These are phyloP conservation scores for Aspergillus phoenicis DNA, from an alignment of 2,329 filamentous ascomycete genomes.

Conservation along the genomic window DNA sequence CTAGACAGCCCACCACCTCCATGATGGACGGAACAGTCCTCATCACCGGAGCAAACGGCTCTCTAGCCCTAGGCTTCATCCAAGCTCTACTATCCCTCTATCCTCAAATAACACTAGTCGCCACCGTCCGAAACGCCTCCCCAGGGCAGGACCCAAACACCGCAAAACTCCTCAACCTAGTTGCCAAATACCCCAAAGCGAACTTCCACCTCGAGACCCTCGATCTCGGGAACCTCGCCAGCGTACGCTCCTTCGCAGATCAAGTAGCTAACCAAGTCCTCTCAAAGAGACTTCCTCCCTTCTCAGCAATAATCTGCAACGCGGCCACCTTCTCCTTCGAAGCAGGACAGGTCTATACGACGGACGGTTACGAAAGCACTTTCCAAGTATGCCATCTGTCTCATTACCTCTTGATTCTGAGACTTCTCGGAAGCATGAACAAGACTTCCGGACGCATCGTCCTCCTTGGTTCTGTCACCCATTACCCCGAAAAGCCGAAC, in stretches of 20 bases:
- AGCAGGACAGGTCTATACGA: constrained; percentile 34
- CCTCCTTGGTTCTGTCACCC: constrained; percentile 37
- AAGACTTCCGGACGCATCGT: constrained; percentile 28
- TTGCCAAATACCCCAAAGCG: constrained; percentile 24
- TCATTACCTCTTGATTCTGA: constrained; percentile 43
- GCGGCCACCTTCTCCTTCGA: constrained; percentile 45
- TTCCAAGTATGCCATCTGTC: constrained; percentile 47
- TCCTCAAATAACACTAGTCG: constrained; percentile 26
- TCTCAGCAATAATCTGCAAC: constrained; percentile 46
- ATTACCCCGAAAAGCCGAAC: constrained; percentile 44
- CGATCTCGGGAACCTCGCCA: constrained; percentile 39
- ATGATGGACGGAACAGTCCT: constrained; percentile 30
- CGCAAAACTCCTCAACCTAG: constrained; percentile 22
- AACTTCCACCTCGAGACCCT: constrained; percentile 38
- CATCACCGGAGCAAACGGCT: constrained; percentile 37
- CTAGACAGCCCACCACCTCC: neutral
- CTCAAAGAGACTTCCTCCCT: constrained; percentile 31
- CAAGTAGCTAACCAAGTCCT: constrained; percentile 29
- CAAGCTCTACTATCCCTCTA: constrained; percentile 28
- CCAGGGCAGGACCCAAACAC: constrained; percentile 31
- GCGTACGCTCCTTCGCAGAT: constrained; percentile 40
- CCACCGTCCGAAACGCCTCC: constrained; percentile 36
- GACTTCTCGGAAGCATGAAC: constrained; percentile 35
- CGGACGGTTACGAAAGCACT: constrained; percentile 43
- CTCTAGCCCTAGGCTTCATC: constrained; percentile 34